Evolutionary conservation across 148 eudicot genomes (phyloP), one percentile per base, ranked within the genome.

Genomic region (Cornus suecica): DNA sequence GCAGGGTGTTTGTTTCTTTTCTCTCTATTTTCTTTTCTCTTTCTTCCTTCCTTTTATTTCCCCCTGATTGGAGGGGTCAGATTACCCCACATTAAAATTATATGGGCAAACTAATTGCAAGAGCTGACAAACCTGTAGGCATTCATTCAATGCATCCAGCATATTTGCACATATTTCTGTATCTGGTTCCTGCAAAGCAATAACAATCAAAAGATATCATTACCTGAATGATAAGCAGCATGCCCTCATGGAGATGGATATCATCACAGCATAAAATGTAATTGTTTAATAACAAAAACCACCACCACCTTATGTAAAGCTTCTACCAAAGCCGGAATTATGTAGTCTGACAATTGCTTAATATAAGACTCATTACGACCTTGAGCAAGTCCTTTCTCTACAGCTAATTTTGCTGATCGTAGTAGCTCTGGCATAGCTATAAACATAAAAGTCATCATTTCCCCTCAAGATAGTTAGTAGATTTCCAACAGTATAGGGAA

Each of bases 391-490:
- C 99, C 99, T 79, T 95, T 95, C 84, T 91, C 99, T 56, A 95
- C 88, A 34, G 99, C 99, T 75, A 91, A 80, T 78, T 95, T 95
- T 48, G 99, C 97, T 76, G 99, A 95, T 10, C 88, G 88, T 80
- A 95, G 77, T 29, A 95, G 82, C 87, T 95, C 99, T 14, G 99
- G 99, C 99, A 95, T 92, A 77, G 97, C 99, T 95, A 85, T 26
- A 76, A 74, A 73, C 27, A 79, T 10, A 76, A 20, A 71, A 9
- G 20, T 27, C 65, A 45, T n/a, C 23, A 63, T 73, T 9, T 86
- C 60, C 22, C 74, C 32, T 37, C 71, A 67, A 48, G 42, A 74
- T 37, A 67, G 54, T 74, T 41, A 73, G 30, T 16, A 77, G 61
- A 79, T 60, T 48, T 68, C 25, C 54, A 28, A 65, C 41, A 56